Evolutionary conservation across 169 alveolate species (phyloP).

Genomic region (Plasmodium cynomolgi): DNA sequence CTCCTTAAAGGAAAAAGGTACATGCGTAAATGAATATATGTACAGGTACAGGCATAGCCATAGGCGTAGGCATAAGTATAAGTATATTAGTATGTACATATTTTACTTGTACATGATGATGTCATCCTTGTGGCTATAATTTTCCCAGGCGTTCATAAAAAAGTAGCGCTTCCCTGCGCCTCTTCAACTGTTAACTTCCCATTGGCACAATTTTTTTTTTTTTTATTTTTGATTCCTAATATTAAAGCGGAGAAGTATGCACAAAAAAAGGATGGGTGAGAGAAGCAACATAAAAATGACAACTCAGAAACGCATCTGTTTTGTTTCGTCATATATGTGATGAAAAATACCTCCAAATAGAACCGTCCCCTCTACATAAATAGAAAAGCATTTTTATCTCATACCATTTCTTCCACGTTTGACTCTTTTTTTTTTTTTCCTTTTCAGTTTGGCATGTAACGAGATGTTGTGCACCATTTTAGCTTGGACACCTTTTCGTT

Average conservation of each 20-base stretch:
- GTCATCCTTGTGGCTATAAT: neutral
- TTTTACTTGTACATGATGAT: neutral
- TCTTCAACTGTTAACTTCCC: neutral
- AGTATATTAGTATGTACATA: neutral
- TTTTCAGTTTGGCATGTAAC: neutral
- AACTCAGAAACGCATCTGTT: neutral
- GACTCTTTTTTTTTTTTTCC: neutral
- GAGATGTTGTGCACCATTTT: neutral
- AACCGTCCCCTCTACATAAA: neutral
- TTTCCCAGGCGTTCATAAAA: neutral
- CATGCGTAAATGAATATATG: neutral
- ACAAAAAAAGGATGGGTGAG: neutral
- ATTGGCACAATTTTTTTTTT: neutral
- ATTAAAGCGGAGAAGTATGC: neutral
- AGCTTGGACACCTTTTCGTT: neutral
- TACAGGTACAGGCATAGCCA: neutral
- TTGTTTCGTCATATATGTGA: neutral
- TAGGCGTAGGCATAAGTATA: too few species aligned
- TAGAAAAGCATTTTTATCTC: neutral
- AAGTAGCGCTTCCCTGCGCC: neutral
- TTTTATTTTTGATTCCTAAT: neutral
- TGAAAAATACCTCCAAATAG: neutral
- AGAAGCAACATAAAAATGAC: neutral
- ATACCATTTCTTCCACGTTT: neutral
- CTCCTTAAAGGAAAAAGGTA: neutral